Base-by-base conservation (phyloP, 169 alveolate species). In the Perkinsus olseni region DNA sequence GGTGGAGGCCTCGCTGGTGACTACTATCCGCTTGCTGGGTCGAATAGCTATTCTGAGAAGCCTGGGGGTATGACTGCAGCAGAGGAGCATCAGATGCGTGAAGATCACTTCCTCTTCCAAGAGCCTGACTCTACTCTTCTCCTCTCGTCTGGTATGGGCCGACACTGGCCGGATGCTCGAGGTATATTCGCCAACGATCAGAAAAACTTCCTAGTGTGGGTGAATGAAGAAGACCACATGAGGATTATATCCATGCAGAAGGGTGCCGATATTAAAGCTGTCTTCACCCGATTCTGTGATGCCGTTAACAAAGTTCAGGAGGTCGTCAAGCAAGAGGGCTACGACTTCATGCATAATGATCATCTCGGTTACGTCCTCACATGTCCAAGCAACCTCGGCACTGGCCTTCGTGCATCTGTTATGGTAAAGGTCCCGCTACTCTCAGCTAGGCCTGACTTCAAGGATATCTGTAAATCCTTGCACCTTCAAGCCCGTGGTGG, bases 131-230 rank as follows among this genome's bases (percentile, higher is more conserved):
- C 94, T 11, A 91, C 94, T 6, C 93, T 93, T 28, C 90, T 93
- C 24, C 51, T 74, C 24, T 91, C 94, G 36, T 92, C 92, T 28
- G 94, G 94, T 17, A 93, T 93, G 94, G 94, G 93, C 74, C 91
- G 94, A 36, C 93, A 96, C 91, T 95, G 97, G 97, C 97, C 97
- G 3, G 93, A 96, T 51, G 97, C 95, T 1, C 91, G 96, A 38
- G 96, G 96, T 74, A 93, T 95, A 36, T 95, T 94, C 94, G 91
- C 91, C 40, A 95, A 95, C 92, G 94, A 93, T 28, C 92, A 92
- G 31, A 95, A 95, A 74, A 74, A 95, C 34, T 95, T 95, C 93
- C 48, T 95, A 0, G 94, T 95, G 28, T 95, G 96, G 96, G 95
- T 95, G 13, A 94, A 95, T 91, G 96, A 95, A 74, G 96, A 94